Conservation (phyloP, 139 green algal species). For the Yamagishiella unicocca region DNA sequence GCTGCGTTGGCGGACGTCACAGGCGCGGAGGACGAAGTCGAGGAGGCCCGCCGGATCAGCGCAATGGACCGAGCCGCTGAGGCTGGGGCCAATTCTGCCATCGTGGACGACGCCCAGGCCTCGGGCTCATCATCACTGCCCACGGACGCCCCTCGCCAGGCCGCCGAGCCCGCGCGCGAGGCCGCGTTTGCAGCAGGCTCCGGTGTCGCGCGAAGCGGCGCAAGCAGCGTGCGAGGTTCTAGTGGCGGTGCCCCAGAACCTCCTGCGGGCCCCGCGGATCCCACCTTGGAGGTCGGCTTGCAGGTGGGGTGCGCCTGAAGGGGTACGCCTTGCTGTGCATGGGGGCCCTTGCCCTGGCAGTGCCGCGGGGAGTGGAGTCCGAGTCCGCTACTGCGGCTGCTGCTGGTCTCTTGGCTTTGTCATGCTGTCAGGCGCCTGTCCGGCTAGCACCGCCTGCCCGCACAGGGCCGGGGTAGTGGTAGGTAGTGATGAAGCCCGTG, state of each 20-base stretch:
- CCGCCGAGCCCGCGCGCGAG: background rate
- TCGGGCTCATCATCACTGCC: background rate
- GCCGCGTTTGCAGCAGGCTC: background rate
- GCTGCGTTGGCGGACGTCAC: constrained; percentile 31
- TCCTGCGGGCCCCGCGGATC: background rate
- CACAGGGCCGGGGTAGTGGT: no score
- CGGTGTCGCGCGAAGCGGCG: background rate
- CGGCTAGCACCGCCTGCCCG: no score
- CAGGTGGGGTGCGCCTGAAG: constrained; percentile 30
- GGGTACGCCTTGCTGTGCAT: background rate
- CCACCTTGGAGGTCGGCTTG: constrained; percentile 46
- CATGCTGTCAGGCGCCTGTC: no score
- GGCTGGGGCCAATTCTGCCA: background rate
- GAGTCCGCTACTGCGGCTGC: no score
- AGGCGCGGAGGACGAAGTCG: constrained; percentile 46
- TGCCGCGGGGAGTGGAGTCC: no score
- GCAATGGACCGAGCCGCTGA: constrained; percentile 1
- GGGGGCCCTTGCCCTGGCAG: no score
- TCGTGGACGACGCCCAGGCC: background rate
- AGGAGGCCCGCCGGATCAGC: constrained; percentile 43
- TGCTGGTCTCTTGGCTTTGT: no score
- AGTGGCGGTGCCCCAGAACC: background rate
- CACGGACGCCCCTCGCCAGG: background rate
- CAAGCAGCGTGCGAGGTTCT: background rate
- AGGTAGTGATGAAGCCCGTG: no score